phyloP scores from a whole-genome alignment of 345 rosid species.

The Dipteronia sinensis region DNA sequence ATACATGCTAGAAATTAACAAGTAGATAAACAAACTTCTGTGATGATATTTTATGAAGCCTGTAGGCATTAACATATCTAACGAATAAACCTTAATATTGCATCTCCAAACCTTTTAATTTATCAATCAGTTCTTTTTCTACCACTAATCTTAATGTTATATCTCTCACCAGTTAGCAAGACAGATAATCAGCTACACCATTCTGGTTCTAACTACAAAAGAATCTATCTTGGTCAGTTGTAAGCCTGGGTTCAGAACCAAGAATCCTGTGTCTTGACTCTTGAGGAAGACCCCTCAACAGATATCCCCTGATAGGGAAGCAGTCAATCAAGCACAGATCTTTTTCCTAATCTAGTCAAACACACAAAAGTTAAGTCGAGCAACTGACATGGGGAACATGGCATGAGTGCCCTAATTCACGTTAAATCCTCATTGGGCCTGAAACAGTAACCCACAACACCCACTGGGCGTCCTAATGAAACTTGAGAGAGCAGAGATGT shows the following conservation, averaged over 20 bases:
- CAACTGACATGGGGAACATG: neutral
- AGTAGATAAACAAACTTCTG: neutral
- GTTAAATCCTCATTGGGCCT: neutral
- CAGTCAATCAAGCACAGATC: neutral
- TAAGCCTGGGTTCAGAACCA: neutral
- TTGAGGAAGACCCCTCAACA: neutral
- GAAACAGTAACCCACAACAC: neutral
- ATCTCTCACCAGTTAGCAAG: neutral
- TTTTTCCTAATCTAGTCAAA: neutral
- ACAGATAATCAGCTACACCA: neutral
- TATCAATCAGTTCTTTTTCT: neutral
- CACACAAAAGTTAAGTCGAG: neutral
- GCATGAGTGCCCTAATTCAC: neutral
- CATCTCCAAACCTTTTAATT: slow-evolving; percentile 4
- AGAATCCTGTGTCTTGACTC: neutral
- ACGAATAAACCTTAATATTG: neutral
- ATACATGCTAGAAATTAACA: neutral
- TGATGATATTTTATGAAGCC: neutral
- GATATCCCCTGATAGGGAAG: neutral
- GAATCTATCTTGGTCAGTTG: neutral
- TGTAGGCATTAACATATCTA: neutral
- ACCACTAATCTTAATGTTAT: neutral
- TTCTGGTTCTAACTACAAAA: neutral
- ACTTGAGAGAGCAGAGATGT: neutral
- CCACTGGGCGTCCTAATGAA: neutral